Evolutionary conservation across 2,329 filamentous ascomycete species (phyloP).

Genomic region (Acrocalymma vagum): DNA sequence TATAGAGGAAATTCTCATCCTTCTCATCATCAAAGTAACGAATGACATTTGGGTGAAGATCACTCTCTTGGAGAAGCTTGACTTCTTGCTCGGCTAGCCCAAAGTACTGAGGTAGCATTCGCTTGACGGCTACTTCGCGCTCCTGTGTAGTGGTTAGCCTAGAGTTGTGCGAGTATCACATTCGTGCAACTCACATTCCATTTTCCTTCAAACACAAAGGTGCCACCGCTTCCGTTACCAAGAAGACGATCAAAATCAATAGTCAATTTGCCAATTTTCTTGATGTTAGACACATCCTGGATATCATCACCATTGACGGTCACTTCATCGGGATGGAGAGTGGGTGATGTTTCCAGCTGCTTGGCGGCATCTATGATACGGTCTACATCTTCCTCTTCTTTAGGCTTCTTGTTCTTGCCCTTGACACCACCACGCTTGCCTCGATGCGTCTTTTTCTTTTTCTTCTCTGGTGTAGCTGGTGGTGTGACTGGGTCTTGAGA

Average conservation of each 20-base stretch:
- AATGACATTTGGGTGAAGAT: conserved; percentile 96
- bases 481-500: conserved; percentile 29
- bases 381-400: conserved; percentile 46
- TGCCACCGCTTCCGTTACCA: conserved; percentile 91
- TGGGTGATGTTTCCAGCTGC: conserved; percentile 40
- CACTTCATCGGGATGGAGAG: conserved; percentile 49
- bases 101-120: conserved; percentile 95
- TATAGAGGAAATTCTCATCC: conserved; percentile 91
- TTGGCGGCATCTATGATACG: conserved; percentile 51
- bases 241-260: conserved; percentile 69
- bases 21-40: conserved; percentile 94
- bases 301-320: conserved; percentile 54
- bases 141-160: conserved; percentile 55
- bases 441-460: conserved; percentile 61
- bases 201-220: conserved; percentile 91
- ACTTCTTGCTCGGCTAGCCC: conserved; percentile 96
- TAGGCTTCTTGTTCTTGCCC: conserved; percentile 52
- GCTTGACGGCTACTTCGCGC: conserved; percentile 91
- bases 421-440: conserved; percentile 58
- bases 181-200: conserved; percentile 69
- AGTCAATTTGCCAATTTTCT: conserved; percentile 68
- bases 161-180: neutral
- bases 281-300: conserved; percentile 56
- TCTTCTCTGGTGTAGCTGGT: conserved; percentile 42
- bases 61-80: conserved; percentile 86